phyloP scores from a whole-genome alignment of 495 filamentous ascomycete species.

The Penicillium bovifimosum region DNA sequence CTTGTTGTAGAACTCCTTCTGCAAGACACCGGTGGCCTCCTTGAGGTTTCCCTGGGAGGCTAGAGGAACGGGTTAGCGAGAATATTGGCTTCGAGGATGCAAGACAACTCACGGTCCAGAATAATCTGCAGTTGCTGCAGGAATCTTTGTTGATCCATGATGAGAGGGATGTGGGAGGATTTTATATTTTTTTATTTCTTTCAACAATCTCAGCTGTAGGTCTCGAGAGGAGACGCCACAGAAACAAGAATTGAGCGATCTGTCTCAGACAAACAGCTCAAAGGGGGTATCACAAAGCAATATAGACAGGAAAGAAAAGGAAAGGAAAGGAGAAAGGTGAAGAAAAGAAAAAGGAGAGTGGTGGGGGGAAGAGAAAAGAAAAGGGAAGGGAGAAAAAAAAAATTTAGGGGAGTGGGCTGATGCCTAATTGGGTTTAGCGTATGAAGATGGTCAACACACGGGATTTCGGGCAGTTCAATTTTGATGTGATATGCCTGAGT shows the following conservation, averaged over 20 bases:
- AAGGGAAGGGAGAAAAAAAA: conserved; percentile 21
- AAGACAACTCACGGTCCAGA: conserved; percentile 59
- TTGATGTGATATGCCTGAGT: neutral
- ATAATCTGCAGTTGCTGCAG: conserved; percentile 69
- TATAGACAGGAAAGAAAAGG: conserved; percentile 23
- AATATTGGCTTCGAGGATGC: neutral
- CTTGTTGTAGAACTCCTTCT: conserved; percentile 84
- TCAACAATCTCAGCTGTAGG: conserved; percentile 9
- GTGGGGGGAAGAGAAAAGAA: conserved; percentile 20
- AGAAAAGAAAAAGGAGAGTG: conserved; percentile 14
- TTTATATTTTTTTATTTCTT: neutral
- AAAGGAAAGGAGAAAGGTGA: conserved; percentile 19
- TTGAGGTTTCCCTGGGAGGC: conserved; percentile 59
- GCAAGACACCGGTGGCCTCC: conserved; percentile 80
- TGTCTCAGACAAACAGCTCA: conserved; percentile 35
- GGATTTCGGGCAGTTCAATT: conserved; percentile 1
- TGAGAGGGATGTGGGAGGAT: conserved; percentile 4
- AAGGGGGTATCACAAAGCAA: conserved; percentile 34
- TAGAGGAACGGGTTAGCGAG: conserved; percentile 18
- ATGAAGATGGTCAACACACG: conserved; percentile 3
- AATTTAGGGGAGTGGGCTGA: conserved; percentile 15
- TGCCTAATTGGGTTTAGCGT: conserved; percentile 17
- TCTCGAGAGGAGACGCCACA: conserved; percentile 10
- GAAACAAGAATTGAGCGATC: conserved; percentile 29
- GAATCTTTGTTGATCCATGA: conserved; percentile 72